Percentiles rank a stretch among this genome's conserved stretches.
Evolutionary conservation across 2,329 filamentous ascomycete species (phyloP).

Genomic region (Botrytis fragariae): DNA sequence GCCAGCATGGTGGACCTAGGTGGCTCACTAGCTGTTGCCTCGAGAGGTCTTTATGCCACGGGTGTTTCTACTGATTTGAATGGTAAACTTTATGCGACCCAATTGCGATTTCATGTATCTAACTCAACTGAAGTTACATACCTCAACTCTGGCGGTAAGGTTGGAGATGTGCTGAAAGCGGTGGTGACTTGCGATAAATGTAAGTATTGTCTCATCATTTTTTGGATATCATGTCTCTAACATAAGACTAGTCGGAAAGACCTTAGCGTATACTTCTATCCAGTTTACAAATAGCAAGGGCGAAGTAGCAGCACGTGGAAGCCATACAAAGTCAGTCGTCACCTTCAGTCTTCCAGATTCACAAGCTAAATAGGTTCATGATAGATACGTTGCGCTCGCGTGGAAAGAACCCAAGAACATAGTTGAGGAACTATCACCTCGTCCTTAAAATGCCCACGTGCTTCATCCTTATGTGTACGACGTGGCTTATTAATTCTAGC

Average conservation of each 20-base stretch:
- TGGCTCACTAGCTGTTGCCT: constrained; percentile 63
- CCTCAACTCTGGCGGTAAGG: constrained; percentile 55
- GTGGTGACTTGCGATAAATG: constrained; percentile 62
- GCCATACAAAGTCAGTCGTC: constrained; percentile 59
- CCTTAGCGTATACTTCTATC: constrained; percentile 59
- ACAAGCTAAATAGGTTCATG: constrained; percentile 12
- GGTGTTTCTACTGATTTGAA: constrained; percentile 66
- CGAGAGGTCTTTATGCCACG: constrained; percentile 59
- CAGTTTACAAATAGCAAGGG: constrained; percentile 58
- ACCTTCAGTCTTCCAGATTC: background rate
- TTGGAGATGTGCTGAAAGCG: constrained; percentile 55
- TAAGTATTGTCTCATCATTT: constrained; percentile 34
- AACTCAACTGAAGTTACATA: constrained; percentile 55
- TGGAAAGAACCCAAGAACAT: constrained; percentile 40
- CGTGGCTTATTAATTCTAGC: background rate
- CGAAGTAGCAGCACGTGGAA: constrained; percentile 59
- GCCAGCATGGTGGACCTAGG: constrained; percentile 71
- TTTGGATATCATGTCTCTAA: background rate
- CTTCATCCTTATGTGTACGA: constrained; percentile 10
- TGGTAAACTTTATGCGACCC: constrained; percentile 41
- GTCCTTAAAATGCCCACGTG: constrained; percentile 3
- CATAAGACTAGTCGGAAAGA: constrained; percentile 56
- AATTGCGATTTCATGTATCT: background rate
- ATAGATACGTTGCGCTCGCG: constrained; percentile 38
- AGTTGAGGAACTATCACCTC: constrained; percentile 37